Conservation (phyloP, 306 rosid genomes). For the Lablab purpureus region DNA sequence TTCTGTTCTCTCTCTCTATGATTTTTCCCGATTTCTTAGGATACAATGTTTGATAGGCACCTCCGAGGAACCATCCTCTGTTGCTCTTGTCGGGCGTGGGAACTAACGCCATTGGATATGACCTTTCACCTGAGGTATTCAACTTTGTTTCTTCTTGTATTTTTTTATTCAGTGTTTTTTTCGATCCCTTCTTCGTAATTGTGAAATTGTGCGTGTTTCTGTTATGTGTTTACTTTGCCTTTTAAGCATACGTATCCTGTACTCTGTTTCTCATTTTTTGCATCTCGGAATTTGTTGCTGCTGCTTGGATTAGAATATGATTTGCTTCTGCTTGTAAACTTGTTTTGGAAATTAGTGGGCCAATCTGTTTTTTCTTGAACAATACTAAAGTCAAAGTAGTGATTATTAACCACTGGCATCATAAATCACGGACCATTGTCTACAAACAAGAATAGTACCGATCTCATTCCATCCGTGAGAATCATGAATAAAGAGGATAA, state of each 20-base stretch:
- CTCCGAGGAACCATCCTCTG: slow-evolving; percentile 88
- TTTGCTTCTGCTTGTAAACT: slow-evolving; percentile 30
- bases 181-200: background rate
- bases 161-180: background rate
- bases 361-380: background rate
- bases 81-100: slow-evolving; percentile 94
- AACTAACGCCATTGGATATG: slow-evolving; percentile 97
- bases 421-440: background rate
- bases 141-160: background rate
- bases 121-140: slow-evolving; percentile 86
- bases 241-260: background rate
- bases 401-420: background rate
- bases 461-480: background rate
- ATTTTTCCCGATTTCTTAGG: slow-evolving; percentile 7
- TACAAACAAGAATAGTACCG: background rate
- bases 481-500: background rate
- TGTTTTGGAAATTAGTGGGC: slow-evolving; percentile 21
- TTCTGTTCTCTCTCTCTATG: background rate
- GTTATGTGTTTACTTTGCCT: slow-evolving; percentile 8
- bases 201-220: slow-evolving; percentile 17
- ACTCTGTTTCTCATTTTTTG: background rate
- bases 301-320: slow-evolving; percentile 24
- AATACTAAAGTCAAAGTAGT: background rate
- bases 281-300: background rate
- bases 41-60: slow-evolving; percentile 62